phyloP scores from a whole-genome alignment of 192 early-diverging fungal genomes.

The Mortierella antarctica region DNA sequence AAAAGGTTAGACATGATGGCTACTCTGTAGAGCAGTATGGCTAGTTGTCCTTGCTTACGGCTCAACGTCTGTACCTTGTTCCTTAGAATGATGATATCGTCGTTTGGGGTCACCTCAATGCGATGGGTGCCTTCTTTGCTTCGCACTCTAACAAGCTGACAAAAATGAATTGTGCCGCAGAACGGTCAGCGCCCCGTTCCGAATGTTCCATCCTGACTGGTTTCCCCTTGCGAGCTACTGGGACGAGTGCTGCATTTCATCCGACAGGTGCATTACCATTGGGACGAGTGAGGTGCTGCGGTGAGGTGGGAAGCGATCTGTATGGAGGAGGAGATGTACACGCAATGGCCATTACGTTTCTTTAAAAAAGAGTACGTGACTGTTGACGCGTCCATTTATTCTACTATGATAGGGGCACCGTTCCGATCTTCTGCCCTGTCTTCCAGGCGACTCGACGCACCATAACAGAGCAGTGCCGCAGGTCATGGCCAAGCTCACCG shows the following conservation, averaged over 20 bases:
- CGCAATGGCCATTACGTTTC: too few species aligned
- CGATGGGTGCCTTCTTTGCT: conserved; percentile 76
- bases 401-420: conserved; percentile 12
- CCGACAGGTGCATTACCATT: conserved; percentile 9
- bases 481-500: conserved; percentile 17
- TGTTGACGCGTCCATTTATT: conserved; percentile 1
- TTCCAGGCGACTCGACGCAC: conserved; percentile 38
- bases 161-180: background rate
- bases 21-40: background rate
- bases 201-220: background rate
- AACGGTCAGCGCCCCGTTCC: background rate
- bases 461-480: conserved; percentile 19
- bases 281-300: background rate
- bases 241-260: background rate
- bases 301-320: background rate
- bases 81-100: conserved; percentile 60
- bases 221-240: too few species aligned
- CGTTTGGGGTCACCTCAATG: conserved; percentile 67
- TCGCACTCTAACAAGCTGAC: conserved; percentile 75
- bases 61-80: conserved; percentile 61
- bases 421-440: conserved; percentile 27
- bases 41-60: too few species aligned
- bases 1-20: conserved; percentile 9
- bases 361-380: background rate
- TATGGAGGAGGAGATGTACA: too few species aligned